Conservation (phyloP, 192 early-diverging fungal species). For the Podila epigama region DNA sequence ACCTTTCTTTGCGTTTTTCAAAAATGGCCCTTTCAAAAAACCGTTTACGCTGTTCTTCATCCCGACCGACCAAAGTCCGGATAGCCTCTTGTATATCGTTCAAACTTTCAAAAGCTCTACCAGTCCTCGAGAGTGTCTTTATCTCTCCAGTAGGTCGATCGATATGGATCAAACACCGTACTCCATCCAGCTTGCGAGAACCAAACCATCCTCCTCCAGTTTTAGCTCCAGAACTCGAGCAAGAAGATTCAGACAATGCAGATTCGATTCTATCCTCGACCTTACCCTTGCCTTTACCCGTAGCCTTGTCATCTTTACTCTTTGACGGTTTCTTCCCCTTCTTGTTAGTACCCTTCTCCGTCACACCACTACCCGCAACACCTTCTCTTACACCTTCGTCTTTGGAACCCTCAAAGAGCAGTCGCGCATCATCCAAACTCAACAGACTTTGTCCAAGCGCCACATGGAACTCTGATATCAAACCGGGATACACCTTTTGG, state of each 20-base stretch:
- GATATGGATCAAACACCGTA: slow-evolving; percentile 55
- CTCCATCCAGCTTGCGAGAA: slow-evolving; percentile 60
- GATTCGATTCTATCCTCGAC: neutral
- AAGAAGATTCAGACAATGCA: too few relatives aligned
- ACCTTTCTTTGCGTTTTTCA: neutral
- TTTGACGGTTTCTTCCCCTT: neutral
- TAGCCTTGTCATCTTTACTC: neutral
- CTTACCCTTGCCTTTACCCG: neutral
- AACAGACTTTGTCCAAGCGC: slow-evolving; percentile 18
- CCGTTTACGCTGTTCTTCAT: neutral
- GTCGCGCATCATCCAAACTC: neutral
- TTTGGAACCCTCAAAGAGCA: slow-evolving; percentile 1
- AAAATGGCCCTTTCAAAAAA: slow-evolving; percentile 15
- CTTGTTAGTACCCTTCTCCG: too few relatives aligned
- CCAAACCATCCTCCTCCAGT: slow-evolving; percentile 42
- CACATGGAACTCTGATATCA: slow-evolving; percentile 26
- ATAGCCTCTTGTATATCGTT: slow-evolving; percentile 22
- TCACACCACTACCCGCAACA: too few relatives aligned
- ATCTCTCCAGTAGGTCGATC: slow-evolving; percentile 18
- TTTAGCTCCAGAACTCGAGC: too few relatives aligned
- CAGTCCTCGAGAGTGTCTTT: slow-evolving; percentile 51
- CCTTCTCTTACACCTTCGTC: too few relatives aligned
- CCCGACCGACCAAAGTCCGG: neutral
- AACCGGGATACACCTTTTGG: slow-evolving; percentile 10
- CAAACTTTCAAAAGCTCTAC: slow-evolving; percentile 35